Percentiles rank a stretch among this genome's conserved stretches.
Conservation (phyloP, 2,329 filamentous ascomycete species). For the Sporothrix dimorphospora region DNA sequence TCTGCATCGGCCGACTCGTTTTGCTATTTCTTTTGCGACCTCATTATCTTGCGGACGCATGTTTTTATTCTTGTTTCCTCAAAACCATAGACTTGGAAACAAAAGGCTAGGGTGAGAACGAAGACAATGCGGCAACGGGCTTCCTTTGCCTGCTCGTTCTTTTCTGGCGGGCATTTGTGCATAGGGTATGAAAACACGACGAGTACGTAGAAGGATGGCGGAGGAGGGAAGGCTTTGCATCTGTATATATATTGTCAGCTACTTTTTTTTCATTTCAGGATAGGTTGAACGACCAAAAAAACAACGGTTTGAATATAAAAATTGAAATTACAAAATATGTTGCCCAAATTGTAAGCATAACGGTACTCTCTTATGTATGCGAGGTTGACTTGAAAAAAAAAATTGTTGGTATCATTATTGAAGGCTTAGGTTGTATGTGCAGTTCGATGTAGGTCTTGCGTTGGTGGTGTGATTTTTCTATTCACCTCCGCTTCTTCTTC, state of each 20-base stretch:
- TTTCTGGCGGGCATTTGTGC: neutral
- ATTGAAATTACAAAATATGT: neutral
- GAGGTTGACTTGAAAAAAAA: neutral
- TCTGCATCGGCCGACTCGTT: slow-evolving; percentile 26
- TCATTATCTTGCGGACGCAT: slow-evolving; percentile 2
- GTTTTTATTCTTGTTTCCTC: slow-evolving; percentile 18
- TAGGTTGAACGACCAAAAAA: slow-evolving; percentile 29
- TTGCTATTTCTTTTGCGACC: slow-evolving; percentile 22
- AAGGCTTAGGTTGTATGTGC: neutral
- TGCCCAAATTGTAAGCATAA: too few relatives aligned
- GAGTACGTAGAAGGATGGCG: slow-evolving; percentile 15
- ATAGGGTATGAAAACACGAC: slow-evolving; percentile 23
- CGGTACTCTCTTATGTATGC: neutral
- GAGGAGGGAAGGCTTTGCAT: slow-evolving; percentile 28
- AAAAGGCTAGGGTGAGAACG: neutral
- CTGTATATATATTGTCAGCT: slow-evolving; percentile 30
- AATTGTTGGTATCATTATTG: neutral
- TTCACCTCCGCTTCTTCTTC: slow-evolving; percentile 34
- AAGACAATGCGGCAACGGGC: neutral
- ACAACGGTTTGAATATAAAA: slow-evolving; percentile 13
- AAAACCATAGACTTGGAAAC: slow-evolving; percentile 25
- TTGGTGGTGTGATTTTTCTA: too few relatives aligned
- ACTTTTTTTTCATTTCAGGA: slow-evolving; percentile 20
- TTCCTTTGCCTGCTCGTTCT: neutral
- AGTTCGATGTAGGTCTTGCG: neutral